Evolutionary conservation across 495 filamentous ascomycete species (phyloP).

Genomic region (Bathelium albidoporum): DNA sequence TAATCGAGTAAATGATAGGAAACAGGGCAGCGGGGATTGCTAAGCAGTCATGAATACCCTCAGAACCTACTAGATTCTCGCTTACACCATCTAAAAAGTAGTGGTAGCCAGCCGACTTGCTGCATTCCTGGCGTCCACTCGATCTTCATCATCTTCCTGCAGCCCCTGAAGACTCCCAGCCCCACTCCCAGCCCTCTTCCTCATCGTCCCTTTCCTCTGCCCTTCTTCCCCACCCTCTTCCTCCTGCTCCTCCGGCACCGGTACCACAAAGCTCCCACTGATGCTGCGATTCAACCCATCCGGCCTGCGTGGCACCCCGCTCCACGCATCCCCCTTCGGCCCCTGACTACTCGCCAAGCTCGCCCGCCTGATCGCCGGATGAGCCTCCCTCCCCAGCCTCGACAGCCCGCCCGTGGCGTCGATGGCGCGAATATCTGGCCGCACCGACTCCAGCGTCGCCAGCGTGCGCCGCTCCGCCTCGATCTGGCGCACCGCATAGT

Average conservation of each 20-base stretch:
- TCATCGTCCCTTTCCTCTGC: constrained; percentile 27
- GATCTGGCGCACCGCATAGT: constrained; percentile 90
- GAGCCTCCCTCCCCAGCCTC: constrained; percentile 76
- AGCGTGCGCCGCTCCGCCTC: constrained; percentile 89
- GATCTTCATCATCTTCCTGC: constrained; percentile 88
- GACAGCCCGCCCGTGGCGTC: constrained; percentile 82
- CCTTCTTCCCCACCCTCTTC: constrained; percentile 31
- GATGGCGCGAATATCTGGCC: constrained; percentile 87
- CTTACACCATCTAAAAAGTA: constrained; percentile 53
- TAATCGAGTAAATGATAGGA: background rate
- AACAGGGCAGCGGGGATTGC: background rate
- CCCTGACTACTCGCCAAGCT: constrained; percentile 82
- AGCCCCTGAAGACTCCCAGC: constrained; percentile 45
- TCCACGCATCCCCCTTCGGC: constrained; percentile 94
- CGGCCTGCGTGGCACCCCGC: constrained; percentile 73
- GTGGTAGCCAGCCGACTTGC: constrained; percentile 86
- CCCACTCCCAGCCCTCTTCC: constrained; percentile 52
- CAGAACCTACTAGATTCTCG: background rate
- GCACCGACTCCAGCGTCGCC: constrained; percentile 80
- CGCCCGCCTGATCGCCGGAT: constrained; percentile 61
- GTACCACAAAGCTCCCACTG: constrained; percentile 53
- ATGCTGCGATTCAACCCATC: constrained; percentile 68
- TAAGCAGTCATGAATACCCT: background rate
- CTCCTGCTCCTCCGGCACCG: constrained; percentile 29
- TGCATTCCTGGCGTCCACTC: constrained; percentile 89